phyloP scores from a whole-genome alignment of 2,329 filamentous ascomycete species.

The Pseudocercospora eumusae region DNA sequence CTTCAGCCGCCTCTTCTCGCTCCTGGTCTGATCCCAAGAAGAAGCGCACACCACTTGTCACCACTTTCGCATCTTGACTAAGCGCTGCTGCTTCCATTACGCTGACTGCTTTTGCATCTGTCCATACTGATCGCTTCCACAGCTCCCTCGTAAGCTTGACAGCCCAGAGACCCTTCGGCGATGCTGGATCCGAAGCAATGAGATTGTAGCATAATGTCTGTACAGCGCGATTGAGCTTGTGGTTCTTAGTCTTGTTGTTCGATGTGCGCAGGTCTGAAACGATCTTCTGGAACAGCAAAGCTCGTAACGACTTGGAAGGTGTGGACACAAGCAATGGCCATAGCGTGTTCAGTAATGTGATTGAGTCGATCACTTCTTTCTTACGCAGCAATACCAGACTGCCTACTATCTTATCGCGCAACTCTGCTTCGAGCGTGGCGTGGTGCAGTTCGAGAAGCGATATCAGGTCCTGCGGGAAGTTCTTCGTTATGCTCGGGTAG shows the following conservation, averaged over 20 bases:
- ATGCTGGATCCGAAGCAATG: constrained; percentile 79
- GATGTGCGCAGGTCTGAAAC: constrained; percentile 84
- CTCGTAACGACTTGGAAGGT: constrained; percentile 82
- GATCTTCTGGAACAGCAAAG: constrained; percentile 85
- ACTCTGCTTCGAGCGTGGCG: constrained; percentile 74
- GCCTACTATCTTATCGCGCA: constrained; percentile 92
- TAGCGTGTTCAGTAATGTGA: constrained; percentile 80
- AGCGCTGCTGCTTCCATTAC: constrained; percentile 95
- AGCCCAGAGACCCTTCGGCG: constrained; percentile 88
- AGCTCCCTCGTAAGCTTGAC: constrained; percentile 93
- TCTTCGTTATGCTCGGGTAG: constrained; percentile 76
- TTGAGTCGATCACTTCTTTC: constrained; percentile 89
- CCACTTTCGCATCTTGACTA: constrained; percentile 89
- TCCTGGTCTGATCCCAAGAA: constrained; percentile 97
- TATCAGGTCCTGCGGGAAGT: constrained; percentile 79
- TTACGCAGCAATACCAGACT: constrained; percentile 83
- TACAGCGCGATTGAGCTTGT: constrained; percentile 87
- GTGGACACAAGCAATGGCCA: constrained; percentile 93
- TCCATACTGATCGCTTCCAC: constrained; percentile 97
- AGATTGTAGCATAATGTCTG: constrained; percentile 93
- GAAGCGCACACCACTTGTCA: constrained; percentile 83
- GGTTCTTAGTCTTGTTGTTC: constrained; percentile 85
- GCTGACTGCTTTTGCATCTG: constrained; percentile 90
- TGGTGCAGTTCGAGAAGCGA: constrained; percentile 80
- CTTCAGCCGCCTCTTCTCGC: constrained; percentile 81